Evolutionary conservation across 2,329 filamentous ascomycete species (phyloP), one percentile per base, ranked within the genome.

Genomic region (Pseudogymnoascus sp.): DNA sequence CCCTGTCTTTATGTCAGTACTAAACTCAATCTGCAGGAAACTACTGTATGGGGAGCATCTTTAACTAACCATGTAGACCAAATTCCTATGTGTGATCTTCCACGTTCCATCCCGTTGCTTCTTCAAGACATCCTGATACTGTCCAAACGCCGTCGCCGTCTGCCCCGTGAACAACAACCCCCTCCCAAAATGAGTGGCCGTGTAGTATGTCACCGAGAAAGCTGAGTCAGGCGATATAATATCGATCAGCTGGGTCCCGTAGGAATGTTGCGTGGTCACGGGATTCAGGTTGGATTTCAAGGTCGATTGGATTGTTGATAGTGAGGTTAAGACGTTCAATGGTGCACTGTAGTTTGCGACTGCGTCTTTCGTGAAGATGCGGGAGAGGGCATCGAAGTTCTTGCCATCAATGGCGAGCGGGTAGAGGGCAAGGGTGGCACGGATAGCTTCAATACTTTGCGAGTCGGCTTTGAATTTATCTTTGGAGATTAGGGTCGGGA

Each of bases 351-450:
- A 68, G 58, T 68, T 65, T 2, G 66, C 66, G 15, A 67, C 60
- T 3, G 61, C 64, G 35, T 67, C 27, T 1, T 40, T 6, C 2
- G 65, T 61, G 52, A 68, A 68, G 27, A 68, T 60, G 37, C 40
- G 29, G 25, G 36, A 45, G 13, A 68, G 64, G 3, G 61, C 27
- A 4, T n/a, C 48, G 48, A 67, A 68, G n/a, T 66, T 60, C 35
- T 66, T 66, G 31, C 64, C 64, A 37, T 68, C 66, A 42, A 68
- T 59, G 8, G 61, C 63, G 29, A 68, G 64, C 7, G 67, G 62
- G 59, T 68, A 68, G 12, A 61, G 37, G 4, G 65, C 25, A n/a
- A 67, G 65, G 6, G 64, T 68, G 2, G 64, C 55, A 9, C 61
- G 61, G 42, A 68, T 68, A 13, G 64, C 59, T 18, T 59, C 55